Base-by-base conservation (phyloP, 345 rosid species). In the Populus deltoides region DNA sequence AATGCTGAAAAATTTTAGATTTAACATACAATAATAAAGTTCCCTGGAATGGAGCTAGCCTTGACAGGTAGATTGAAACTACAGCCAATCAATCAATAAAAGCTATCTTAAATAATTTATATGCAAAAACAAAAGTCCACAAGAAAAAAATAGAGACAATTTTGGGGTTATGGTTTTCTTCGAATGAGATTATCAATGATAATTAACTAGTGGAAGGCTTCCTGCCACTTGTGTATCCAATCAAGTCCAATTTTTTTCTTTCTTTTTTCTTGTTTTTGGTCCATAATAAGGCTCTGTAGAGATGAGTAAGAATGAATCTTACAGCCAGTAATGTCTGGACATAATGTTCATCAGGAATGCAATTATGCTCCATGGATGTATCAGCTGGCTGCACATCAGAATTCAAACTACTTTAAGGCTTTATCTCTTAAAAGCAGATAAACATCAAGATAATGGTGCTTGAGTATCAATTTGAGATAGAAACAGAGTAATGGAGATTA, bases 341-440 rank as follows among this genome's bases (percentile, higher is more conserved):
- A 68, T 92, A 92, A 85, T 94, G 98, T 84, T 94, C 98, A 89
- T 92, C 98, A 10, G 98, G 97, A 84, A 94, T 94, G 75, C 98
- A 94, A 82, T 94, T 92, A 86, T 92, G 98, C 88, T 96, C 98
- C 81, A 86, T 90, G 55, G 91, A 81, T 70, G 89, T 84, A 86
- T 96, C 96, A 73, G 81, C 84, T 66, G 95, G 94, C 98, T 96
- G 90, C 85, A 85, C 77, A 75, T 29, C 53, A 47, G 17, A 47
- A 47, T 13, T 47, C 51, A 47, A 45, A 47, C 51, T 13, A 47
- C 51, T 47, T 13, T 13, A 45, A 47, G 51, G 51, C 51, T 47
- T 47, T 47, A 47, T 47, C 24, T 55, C 61, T 71, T 72, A 38
- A 43, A 75, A 59, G 41, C 35, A 25, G 33, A 67, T 33, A 25